Evolutionary conservation across 306 rosid genomes (phyloP), one percentile per base, ranked within the genome.

Genomic region (Trifolium dubium): DNA sequence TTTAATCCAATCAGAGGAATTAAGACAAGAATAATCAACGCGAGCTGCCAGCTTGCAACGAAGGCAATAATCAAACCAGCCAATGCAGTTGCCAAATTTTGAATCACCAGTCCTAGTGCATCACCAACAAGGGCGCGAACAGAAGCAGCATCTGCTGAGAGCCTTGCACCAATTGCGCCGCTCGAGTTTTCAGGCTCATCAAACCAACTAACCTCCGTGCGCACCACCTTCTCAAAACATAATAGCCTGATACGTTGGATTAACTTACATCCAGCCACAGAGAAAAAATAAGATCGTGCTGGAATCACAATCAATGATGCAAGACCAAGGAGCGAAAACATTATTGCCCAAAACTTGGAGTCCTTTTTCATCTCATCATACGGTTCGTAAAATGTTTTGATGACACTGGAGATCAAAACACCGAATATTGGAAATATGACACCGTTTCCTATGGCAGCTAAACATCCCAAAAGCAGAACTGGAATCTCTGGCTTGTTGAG

Each of bases 401-500:
- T 90, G 11, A 83, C 86, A 44, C 80, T 83, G 10, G 96, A 90
- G 49, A 88, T 5, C 43, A 92, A 69, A 23, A 92, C 9, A 0
- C 95, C 92, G 14, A 85, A 90, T 73, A 87, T 55, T 43, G 98
- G 98, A 67, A 87, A 39, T 62, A 90, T 67, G 28, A 82, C 86
- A 19, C 98, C 96, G 12, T 85, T 84, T 63, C 67, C 76, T 53
- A 64, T 31, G 50, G 96, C 91, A 47, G 89, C 96, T 10, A 86
- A 8, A 10, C 86, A 74, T 75, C 98, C 96, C 50, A 88, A 6
- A 3, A 92, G 18, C 37, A 92, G 81, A 34, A 82, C 85, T 7
- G 90, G 98, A 56, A 92, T 88, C 90, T 92, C 98, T 23, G 96
- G 98, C 84, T 90, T 92, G 89, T 92, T 92, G 28, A 90, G 91